phyloP scores from a whole-genome alignment of 2,329 filamentous ascomycete genomes.

The Exophiala lecanii-corni region DNA sequence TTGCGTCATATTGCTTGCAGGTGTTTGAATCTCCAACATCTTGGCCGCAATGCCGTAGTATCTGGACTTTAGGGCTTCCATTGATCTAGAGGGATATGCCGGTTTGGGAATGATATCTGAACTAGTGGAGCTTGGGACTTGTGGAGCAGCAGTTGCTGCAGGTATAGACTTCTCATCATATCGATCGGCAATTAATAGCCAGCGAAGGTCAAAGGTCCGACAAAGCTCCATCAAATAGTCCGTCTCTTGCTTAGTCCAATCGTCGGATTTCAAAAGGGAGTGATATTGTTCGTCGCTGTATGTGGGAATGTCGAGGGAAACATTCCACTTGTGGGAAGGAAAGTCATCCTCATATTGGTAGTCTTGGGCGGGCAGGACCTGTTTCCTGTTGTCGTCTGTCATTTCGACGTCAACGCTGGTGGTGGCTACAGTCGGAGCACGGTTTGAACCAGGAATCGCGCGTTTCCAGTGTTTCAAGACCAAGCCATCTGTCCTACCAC shows the following conservation, averaged over 20 bases:
- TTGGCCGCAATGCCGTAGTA: conserved; percentile 84
- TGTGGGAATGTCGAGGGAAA: conserved; percentile 68
- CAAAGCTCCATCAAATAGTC: conserved; percentile 79
- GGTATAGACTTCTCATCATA: conserved; percentile 60
- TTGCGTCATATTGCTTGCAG: conserved; percentile 79
- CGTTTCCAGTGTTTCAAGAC: conserved; percentile 76
- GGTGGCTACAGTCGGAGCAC: conserved; percentile 23
- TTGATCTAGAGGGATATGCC: conserved; percentile 52
- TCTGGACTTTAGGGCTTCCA: conserved; percentile 87
- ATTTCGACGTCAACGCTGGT: conserved; percentile 29
- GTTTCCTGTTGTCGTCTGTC: conserved; percentile 24
- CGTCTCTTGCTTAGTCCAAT: conserved; percentile 91
- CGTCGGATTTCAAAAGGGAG: conserved; percentile 63
- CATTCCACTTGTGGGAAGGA: conserved; percentile 81
- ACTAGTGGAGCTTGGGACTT: conserved; percentile 32
- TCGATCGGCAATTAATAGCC: conserved; percentile 86
- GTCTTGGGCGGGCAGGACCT: conserved; percentile 29
- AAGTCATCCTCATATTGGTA: conserved; percentile 43
- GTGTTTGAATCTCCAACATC: conserved; percentile 75
- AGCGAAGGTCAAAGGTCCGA: conserved; percentile 77
- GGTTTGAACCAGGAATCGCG: conserved; percentile 41
- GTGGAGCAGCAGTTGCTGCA: conserved; percentile 3
- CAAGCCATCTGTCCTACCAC: conserved; percentile 67
- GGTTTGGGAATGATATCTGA: conserved; percentile 23
- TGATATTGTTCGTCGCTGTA: conserved; percentile 88